Evolutionary conservation across 2,329 filamentous ascomycete genomes (phyloP).

Genomic region (Zymoseptoria tritici): DNA sequence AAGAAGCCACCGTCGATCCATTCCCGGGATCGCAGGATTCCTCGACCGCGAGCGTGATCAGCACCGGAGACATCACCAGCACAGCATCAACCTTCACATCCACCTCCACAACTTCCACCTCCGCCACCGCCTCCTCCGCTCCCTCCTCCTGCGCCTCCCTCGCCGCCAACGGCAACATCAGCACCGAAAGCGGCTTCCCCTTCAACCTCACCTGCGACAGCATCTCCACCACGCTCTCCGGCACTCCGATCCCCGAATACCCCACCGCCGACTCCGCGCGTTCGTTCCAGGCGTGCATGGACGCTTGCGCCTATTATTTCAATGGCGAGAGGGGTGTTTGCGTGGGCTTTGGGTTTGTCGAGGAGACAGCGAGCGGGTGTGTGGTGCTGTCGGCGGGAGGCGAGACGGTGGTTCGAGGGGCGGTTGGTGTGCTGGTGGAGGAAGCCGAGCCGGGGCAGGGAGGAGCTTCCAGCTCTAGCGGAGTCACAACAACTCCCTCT

Average conservation of each 20-base stretch:
- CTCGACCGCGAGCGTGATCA: too few species aligned
- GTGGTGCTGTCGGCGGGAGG: not conserved
- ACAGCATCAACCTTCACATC: too few species aligned
- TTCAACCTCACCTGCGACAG: not conserved
- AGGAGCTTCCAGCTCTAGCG: too few species aligned
- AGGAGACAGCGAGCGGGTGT: not conserved
- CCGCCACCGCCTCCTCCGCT: not conserved
- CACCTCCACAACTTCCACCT: not conserved
- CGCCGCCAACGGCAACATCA: not conserved
- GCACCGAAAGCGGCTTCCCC: not conserved
- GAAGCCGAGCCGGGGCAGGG: too few species aligned
- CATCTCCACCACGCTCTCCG: not conserved
- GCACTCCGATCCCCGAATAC: not conserved
- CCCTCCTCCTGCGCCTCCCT: not conserved
- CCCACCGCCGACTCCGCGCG: too few species aligned
- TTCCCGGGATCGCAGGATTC: too few species aligned
- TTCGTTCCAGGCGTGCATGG: not conserved
- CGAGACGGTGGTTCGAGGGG: not conserved
- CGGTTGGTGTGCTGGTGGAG: not conserved
- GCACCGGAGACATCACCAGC: too few species aligned
- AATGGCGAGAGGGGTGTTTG: not conserved
- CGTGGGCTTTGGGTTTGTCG: not conserved
- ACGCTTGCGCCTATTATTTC: not conserved
- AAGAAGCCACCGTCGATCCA: too few species aligned
- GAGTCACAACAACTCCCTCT: too few species aligned